phyloP scores from a whole-genome alignment of 768 basidiomycete species.

The Phaeolepiota aurea region DNA sequence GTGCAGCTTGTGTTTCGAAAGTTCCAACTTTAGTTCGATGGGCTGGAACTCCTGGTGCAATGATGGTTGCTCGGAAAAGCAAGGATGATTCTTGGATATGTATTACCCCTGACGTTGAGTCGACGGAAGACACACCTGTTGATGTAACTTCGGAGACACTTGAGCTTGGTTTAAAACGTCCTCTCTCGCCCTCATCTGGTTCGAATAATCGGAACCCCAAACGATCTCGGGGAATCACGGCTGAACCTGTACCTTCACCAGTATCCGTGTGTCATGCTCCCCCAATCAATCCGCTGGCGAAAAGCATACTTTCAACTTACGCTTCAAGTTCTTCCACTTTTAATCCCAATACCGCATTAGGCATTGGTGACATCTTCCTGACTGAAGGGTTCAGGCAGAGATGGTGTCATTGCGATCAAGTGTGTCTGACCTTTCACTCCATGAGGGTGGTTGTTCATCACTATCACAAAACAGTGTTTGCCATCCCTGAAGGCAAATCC shows the following conservation, averaged over 20 bases:
- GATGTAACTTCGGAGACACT: too few species aligned
- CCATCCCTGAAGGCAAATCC: conserved; percentile 41
- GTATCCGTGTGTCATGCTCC: conserved; percentile 48
- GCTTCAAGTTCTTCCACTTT: conserved; percentile 10
- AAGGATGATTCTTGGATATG: conserved; percentile 42
- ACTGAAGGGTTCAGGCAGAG: conserved; percentile 63
- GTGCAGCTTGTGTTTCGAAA: conserved; percentile 55
- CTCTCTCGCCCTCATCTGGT: conserved; percentile 27
- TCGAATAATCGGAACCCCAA: conserved; percentile 27
- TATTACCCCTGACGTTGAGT: too few species aligned
- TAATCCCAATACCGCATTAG: conserved; percentile 24
- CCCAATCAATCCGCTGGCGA: conserved; percentile 32
- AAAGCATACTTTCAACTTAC: conserved; percentile 30
- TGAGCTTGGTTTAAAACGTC: conserved; percentile 47
- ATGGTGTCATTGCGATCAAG: conserved; percentile 72
- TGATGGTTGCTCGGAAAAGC: conserved; percentile 55
- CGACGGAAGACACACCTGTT: too few species aligned
- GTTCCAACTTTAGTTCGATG: conserved; percentile 46
- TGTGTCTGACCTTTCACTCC: conserved; percentile 15
- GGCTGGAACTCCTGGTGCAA: conserved; percentile 61
- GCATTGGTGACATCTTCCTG: conserved; percentile 70
- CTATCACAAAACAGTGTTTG: conserved; percentile 39
- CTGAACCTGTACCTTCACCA: conserved; percentile 10
- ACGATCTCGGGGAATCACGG: conserved; percentile 19
- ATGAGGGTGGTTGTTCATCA: neutral